Conservation (phyloP, 768 basidiomycete genomes). For the Daedaleopsis sinensis region DNA sequence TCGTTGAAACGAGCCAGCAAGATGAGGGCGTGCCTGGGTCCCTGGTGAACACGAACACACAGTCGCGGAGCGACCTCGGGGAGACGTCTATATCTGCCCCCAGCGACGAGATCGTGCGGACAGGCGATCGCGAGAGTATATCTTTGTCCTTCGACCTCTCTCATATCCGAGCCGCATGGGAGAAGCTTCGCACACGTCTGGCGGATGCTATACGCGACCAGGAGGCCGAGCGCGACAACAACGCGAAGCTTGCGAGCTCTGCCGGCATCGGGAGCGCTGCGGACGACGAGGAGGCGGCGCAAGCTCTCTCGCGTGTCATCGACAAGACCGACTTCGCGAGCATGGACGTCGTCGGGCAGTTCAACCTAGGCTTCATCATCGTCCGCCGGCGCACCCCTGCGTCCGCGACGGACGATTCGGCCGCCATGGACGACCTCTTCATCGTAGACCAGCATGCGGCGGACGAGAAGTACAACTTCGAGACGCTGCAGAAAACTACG, state of each 20-base stretch:
- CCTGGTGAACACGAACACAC: no score
- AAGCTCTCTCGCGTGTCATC: slow-evolving; percentile 81
- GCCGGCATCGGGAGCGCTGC: slow-evolving; percentile 40
- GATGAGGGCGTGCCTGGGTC: not conserved
- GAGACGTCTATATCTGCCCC: not conserved
- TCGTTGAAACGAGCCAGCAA: slow-evolving; percentile 3
- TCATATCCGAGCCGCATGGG: slow-evolving; percentile 11
- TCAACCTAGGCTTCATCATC: slow-evolving; percentile 95
- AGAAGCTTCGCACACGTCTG: slow-evolving; percentile 6
- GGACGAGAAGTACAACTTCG: slow-evolving; percentile 99
- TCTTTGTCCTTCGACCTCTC: slow-evolving; percentile 14
- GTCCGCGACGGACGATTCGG: slow-evolving; percentile 14
- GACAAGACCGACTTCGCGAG: slow-evolving; percentile 79
- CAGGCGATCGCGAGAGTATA: slow-evolving; percentile 6
- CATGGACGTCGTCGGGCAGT: slow-evolving; percentile 93
- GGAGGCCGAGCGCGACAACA: slow-evolving; percentile 6
- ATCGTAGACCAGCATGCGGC: slow-evolving; percentile 97
- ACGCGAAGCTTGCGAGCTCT: not conserved
- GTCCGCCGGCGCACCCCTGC: slow-evolving; percentile 55
- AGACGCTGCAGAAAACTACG: slow-evolving; percentile 89
- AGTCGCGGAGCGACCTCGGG: not conserved
- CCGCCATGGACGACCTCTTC: slow-evolving; percentile 82
- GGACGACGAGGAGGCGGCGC: slow-evolving; percentile 58
- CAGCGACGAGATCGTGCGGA: slow-evolving; percentile 19
- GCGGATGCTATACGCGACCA: slow-evolving; percentile 4